A percentile compares a stretch with the other conserved stretches of the same genome.
Evolutionary conservation across 208 protist genomes (phyloP).

Genomic region (Porcisia deanei): DNA sequence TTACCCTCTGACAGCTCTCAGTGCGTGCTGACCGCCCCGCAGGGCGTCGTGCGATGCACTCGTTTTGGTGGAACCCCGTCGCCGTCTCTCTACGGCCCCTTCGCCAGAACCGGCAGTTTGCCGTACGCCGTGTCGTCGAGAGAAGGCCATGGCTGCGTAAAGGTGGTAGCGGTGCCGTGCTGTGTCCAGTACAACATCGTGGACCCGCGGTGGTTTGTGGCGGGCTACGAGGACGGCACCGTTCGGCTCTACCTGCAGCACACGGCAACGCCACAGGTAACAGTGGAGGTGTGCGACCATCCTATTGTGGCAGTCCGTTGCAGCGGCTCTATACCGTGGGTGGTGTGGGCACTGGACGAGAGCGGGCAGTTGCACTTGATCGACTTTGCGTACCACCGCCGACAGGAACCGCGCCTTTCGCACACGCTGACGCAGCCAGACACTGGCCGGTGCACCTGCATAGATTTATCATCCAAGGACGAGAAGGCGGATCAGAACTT

Average conservation of each 20-base stretch:
- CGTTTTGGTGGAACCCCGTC: constrained; percentile 71
- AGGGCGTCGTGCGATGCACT: constrained; percentile 62
- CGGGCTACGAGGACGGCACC: constrained; percentile 81
- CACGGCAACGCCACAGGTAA: constrained; percentile 62
- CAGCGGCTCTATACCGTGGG: constrained; percentile 54
- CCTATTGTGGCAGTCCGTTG: constrained; percentile 57
- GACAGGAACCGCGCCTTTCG: constrained; percentile 56
- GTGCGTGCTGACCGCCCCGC: constrained; percentile 59
- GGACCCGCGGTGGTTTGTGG: constrained; percentile 70
- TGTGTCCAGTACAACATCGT: constrained; percentile 62
- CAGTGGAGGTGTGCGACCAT: constrained; percentile 43
- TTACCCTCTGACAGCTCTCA: constrained; percentile 60
- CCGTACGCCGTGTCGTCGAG: background rate
- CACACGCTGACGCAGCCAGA: constrained; percentile 53
- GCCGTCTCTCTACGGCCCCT: constrained; percentile 64
- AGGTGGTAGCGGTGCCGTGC: constrained; percentile 44
- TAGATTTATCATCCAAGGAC: constrained; percentile 56
- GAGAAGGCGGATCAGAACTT: constrained; percentile 49
- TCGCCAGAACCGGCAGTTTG: constrained; percentile 34
- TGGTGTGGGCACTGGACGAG: constrained; percentile 73
- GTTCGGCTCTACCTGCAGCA: constrained; percentile 65
- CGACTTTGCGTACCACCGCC: constrained; percentile 56
- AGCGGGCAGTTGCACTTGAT: constrained; percentile 65
- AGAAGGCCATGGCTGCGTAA: background rate
- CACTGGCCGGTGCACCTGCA: constrained; percentile 61